These are phyloP conservation scores for Albugo laibachii DNA, from an alignment of 352 stramenopile genomes.

Conservation along the genomic window DNA sequence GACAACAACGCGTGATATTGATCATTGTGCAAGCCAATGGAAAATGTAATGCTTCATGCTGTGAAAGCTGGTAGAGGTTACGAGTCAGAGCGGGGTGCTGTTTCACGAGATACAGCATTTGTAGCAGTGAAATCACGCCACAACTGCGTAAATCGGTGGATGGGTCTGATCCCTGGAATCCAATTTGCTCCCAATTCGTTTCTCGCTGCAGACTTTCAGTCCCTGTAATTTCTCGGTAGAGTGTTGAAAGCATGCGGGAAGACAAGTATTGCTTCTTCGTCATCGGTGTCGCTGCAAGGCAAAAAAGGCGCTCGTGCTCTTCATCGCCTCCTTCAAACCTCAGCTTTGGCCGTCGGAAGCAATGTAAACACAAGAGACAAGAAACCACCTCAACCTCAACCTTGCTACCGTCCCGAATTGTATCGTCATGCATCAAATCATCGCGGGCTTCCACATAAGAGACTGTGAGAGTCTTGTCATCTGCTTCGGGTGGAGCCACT, in stretches of 20 bases:
- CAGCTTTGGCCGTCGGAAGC: slow-evolving; percentile 5
- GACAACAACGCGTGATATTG: slow-evolving; percentile 49
- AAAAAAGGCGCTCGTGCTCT: slow-evolving; percentile 58
- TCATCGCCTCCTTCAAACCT: slow-evolving; percentile 28
- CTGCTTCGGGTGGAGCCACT: background rate
- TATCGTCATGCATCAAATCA: background rate
- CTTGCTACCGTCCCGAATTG: no score
- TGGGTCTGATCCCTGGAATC: slow-evolving; percentile 78
- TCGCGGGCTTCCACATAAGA: slow-evolving; percentile 15
- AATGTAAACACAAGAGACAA: background rate
- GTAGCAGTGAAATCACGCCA: slow-evolving; percentile 67
- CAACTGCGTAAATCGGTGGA: slow-evolving; percentile 74
- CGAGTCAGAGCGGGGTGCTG: slow-evolving; percentile 25
- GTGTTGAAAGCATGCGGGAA: slow-evolving; percentile 35
- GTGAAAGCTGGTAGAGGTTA: slow-evolving; percentile 23
- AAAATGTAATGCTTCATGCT: slow-evolving; percentile 43
- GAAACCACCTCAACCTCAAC: no score
- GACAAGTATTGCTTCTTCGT: slow-evolving; percentile 14
- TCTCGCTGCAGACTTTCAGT: slow-evolving; percentile 29
- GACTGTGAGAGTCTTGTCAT: background rate
- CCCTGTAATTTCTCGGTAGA: slow-evolving; percentile 28
- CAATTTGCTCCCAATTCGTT: slow-evolving; percentile 71
- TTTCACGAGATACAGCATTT: slow-evolving; percentile 67
- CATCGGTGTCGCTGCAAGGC: slow-evolving; percentile 21
- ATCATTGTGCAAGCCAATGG: slow-evolving; percentile 53